Conservation (phyloP, 495 filamentous ascomycete species). For the Cairneyella variabilis region DNA sequence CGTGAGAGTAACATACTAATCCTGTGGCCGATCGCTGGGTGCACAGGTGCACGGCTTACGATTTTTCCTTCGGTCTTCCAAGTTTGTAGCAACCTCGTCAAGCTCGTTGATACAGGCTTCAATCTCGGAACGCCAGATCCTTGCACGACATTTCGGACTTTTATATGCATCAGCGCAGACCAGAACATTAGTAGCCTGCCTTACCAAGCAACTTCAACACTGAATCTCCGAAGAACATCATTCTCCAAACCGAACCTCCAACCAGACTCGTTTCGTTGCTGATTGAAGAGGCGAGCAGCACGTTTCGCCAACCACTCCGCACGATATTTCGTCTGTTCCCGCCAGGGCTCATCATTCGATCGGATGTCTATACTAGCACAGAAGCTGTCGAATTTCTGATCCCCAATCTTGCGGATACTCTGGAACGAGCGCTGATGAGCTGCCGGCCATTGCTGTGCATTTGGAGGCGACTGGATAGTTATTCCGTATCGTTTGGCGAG, state of each 20-base stretch:
- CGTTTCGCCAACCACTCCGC: conserved; percentile 14
- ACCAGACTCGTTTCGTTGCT: conserved; percentile 15
- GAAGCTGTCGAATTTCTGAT: conserved; percentile 11
- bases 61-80: conserved; percentile 13
- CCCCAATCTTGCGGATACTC: conserved; percentile 11
- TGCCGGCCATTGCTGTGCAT: conserved; percentile 10
- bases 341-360: conserved; percentile 17
- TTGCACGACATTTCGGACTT: conserved; percentile 15
- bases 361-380: conserved; percentile 12
- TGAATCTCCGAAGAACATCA: conserved; percentile 14
- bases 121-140: conserved; percentile 19
- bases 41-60: conserved; percentile 16
- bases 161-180: conserved; percentile 4
- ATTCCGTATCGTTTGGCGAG: conserved; percentile 13
- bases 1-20: conserved; percentile 12
- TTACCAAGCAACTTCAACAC: conserved; percentile 20
- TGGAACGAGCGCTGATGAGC: conserved; percentile 4
- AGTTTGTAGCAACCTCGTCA: conserved; percentile 2
- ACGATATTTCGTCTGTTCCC: conserved; percentile 12
- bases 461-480: conserved; percentile 8
- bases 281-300: conserved; percentile 9
- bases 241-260: conserved; percentile 15
- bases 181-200: not conserved
- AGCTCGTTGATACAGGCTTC: conserved; percentile 11
- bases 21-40: conserved; percentile 9